Conservation (phyloP, 345 rosid genomes). For the Acer campestre region DNA sequence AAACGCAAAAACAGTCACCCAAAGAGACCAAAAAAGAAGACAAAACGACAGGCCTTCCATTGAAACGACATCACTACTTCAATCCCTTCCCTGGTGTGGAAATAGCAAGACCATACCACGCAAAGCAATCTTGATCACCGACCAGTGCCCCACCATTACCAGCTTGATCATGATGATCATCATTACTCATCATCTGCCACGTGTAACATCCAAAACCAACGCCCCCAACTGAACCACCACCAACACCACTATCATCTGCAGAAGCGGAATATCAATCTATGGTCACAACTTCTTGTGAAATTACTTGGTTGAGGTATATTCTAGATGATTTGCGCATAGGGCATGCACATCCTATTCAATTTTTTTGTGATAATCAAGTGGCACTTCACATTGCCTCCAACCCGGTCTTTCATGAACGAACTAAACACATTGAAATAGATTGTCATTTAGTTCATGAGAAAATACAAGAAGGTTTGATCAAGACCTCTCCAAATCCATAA, state of each 20-base stretch:
- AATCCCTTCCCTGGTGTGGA: constrained; percentile 47
- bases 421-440: no score
- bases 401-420: no score
- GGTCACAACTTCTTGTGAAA: no score
- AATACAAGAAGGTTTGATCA: no score
- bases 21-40: not conserved
- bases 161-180: constrained; percentile 28
- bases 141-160: constrained; percentile 31
- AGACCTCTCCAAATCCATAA: no score
- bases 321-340: no score
- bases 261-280: no score
- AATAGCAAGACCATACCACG: constrained; percentile 60
- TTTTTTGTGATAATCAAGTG: no score
- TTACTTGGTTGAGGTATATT: no score
- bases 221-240: constrained; percentile 8
- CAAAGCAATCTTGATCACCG: constrained; percentile 43
- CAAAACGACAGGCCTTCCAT: constrained; percentile 6
- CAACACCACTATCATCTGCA: not conserved
- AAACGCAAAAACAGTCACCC: not conserved
- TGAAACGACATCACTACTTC: constrained; percentile 32
- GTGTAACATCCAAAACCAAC: constrained; percentile 30
- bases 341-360: no score
- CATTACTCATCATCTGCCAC: constrained; percentile 41
- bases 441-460: no score
- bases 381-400: no score